phyloP scores from a whole-genome alignment of 768 basidiomycete genomes.

The Russula griseocarnosa region DNA sequence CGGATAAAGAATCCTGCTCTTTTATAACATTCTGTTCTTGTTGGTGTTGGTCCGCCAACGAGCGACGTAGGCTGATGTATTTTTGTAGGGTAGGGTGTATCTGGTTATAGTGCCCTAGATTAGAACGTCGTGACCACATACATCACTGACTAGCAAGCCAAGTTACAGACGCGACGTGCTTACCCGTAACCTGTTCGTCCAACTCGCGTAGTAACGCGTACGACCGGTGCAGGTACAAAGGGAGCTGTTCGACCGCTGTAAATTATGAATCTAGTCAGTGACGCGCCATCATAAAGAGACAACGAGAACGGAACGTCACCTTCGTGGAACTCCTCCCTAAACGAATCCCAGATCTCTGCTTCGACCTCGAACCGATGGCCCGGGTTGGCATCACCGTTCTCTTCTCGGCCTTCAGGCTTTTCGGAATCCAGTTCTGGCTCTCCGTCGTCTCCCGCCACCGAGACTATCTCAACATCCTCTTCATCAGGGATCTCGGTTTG shows the following conservation, averaged over 20 bases:
- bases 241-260: slow-evolving; percentile 26
- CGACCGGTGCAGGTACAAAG: slow-evolving; percentile 27
- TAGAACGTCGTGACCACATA: neutral
- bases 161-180: neutral
- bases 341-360: slow-evolving; percentile 22
- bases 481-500: slow-evolving; percentile 9
- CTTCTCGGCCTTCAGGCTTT: neutral
- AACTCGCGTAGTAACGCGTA: slow-evolving; percentile 26
- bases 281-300: neutral
- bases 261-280: neutral
- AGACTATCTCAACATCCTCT: neutral
- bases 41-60: slow-evolving; percentile 8
- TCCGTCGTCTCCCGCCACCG: slow-evolving; percentile 6
- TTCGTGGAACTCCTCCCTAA: slow-evolving; percentile 27
- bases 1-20: neutral
- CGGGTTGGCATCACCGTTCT: neutral
- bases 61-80: slow-evolving; percentile 21
- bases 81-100: slow-evolving; percentile 20
- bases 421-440: slow-evolving; percentile 4
- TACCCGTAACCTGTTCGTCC: slow-evolving; percentile 25
- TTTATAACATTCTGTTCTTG: neutral
- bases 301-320: neutral
- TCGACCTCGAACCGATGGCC: slow-evolving; percentile 10
- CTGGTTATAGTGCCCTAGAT: slow-evolving; percentile 20
- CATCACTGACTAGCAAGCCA: neutral